These are phyloP conservation scores for Candida fluviatilis DNA, from an alignment of 805 yeast species.

Conservation along the genomic window DNA sequence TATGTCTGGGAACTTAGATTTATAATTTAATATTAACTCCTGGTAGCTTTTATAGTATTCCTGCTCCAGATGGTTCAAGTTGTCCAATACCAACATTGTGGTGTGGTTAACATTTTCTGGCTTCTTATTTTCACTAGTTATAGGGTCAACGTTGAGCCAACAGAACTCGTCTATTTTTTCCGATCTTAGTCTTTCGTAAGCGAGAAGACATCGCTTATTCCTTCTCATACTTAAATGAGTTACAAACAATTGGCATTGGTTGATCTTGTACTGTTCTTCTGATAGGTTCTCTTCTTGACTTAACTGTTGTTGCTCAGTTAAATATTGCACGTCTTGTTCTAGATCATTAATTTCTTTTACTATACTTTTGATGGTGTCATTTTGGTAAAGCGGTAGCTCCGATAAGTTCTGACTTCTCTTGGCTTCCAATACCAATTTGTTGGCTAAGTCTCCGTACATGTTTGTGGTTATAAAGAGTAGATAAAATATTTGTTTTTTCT, in stretches of 20 bases:
- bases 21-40: slow-evolving; percentile 68
- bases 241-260: slow-evolving; percentile 63
- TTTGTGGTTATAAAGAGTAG: background rate
- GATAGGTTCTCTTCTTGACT: slow-evolving; percentile 14
- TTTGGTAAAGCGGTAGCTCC: slow-evolving; percentile 64
- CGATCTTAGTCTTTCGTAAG: slow-evolving; percentile 73
- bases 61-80: slow-evolving; percentile 72
- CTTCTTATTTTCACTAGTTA: slow-evolving; percentile 2
- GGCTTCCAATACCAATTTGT: slow-evolving; percentile 81
- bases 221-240: slow-evolving; percentile 75
- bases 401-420: slow-evolving; percentile 69
- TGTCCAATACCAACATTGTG: slow-evolving; percentile 33
- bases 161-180: slow-evolving; percentile 59
- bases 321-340: slow-evolving; percentile 50
- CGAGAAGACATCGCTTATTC: slow-evolving; percentile 84
- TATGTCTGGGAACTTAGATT: slow-evolving; percentile 73
- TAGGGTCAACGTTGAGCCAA: slow-evolving; percentile 67
- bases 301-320: slow-evolving; percentile 31
- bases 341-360: slow-evolving; percentile 68
- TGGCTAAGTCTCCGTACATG: slow-evolving; percentile 92
- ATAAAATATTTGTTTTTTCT: background rate
- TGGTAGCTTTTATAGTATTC: slow-evolving; percentile 71
- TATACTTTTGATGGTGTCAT: slow-evolving; percentile 64
- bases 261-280: slow-evolving; percentile 41
- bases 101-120: slow-evolving; percentile 15